A percentile compares a stretch with the other conserved stretches of the same genome.
phyloP scores from a whole-genome alignment of 129 eudicot species.

The Saussurea involucrata region DNA sequence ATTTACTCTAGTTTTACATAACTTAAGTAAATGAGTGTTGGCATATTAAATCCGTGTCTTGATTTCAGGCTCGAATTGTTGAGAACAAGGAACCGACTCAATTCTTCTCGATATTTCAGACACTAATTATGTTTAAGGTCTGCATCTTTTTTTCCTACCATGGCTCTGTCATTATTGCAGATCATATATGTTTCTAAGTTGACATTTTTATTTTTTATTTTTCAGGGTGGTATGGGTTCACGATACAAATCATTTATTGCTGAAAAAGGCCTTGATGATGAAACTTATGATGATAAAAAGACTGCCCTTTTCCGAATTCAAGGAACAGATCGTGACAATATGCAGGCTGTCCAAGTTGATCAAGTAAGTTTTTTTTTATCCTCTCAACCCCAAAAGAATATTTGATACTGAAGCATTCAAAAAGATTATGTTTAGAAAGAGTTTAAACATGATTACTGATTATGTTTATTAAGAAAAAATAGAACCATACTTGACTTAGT shows the following conservation, averaged over 20 bases:
- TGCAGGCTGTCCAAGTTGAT: conserved; percentile 63
- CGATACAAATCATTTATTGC: conserved; percentile 38
- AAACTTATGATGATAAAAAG: conserved; percentile 42
- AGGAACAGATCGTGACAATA: conserved; percentile 43
- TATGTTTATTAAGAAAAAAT: neutral
- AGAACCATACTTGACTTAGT: too few species aligned
- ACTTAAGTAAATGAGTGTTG: neutral
- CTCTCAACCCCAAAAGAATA: neutral
- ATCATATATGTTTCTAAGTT: conserved; percentile 17
- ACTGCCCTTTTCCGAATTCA: conserved; percentile 53
- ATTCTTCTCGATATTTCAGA: conserved; percentile 42
- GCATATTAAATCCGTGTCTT: neutral
- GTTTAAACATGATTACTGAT: neutral
- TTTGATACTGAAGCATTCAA: neutral
- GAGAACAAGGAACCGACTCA: conserved; percentile 51
- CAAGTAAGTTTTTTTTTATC: conserved; percentile 26
- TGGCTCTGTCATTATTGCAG: neutral
- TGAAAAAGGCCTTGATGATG: conserved; percentile 43
- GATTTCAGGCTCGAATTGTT: conserved; percentile 43
- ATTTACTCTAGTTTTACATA: neutral
- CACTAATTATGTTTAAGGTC: conserved; percentile 45
- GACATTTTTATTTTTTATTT: neutral
- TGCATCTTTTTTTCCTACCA: neutral
- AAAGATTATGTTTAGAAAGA: neutral
- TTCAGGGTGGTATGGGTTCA: conserved; percentile 49